phyloP scores from a whole-genome alignment of 805 yeast species.

The Priceomyces medius region DNA sequence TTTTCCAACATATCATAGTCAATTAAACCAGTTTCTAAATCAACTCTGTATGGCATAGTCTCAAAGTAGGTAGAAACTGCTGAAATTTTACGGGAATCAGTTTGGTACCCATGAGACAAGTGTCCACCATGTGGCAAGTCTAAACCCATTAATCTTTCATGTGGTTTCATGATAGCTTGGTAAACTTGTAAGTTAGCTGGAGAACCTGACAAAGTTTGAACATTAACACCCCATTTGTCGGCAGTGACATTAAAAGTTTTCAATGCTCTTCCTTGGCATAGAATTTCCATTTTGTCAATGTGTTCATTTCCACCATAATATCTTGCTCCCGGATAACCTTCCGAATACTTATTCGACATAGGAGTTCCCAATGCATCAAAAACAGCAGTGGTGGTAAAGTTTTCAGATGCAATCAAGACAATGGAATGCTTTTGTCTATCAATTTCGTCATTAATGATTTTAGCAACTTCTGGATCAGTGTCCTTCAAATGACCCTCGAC shows the following conservation, averaged over 20 bases:
- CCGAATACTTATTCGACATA: slow-evolving; percentile 97
- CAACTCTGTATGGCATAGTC: slow-evolving; percentile 95
- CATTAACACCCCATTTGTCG: slow-evolving; percentile 95
- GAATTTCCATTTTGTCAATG: slow-evolving; percentile 85
- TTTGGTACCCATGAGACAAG: slow-evolving; percentile 95
- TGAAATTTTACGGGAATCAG: slow-evolving; percentile 84
- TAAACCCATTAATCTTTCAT: slow-evolving; percentile 94
- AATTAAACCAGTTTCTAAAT: slow-evolving; percentile 82
- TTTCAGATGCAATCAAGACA: slow-evolving; percentile 92
- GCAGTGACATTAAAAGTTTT: slow-evolving; percentile 76
- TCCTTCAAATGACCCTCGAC: slow-evolving; percentile 64
- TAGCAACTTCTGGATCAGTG: slow-evolving; percentile 81
- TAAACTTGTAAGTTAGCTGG: slow-evolving; percentile 95
- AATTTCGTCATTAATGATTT: slow-evolving; percentile 73
- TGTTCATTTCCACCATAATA: slow-evolving; percentile 97
- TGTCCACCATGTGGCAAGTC: slow-evolving; percentile 99
- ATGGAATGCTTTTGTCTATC: slow-evolving; percentile 88
- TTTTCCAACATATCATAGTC: slow-evolving; percentile 86
- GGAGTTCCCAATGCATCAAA: slow-evolving; percentile 93
- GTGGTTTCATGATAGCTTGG: slow-evolving; percentile 82
- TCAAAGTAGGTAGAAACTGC: slow-evolving; percentile 92
- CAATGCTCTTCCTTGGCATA: slow-evolving; percentile 90
- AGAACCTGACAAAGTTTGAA: slow-evolving; percentile 92
- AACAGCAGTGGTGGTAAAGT: slow-evolving; percentile 92
- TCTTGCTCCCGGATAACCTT: slow-evolving; percentile 97